Conservation (phyloP, 2,329 filamentous ascomycete species). For the Xylariales sp. region DNA sequence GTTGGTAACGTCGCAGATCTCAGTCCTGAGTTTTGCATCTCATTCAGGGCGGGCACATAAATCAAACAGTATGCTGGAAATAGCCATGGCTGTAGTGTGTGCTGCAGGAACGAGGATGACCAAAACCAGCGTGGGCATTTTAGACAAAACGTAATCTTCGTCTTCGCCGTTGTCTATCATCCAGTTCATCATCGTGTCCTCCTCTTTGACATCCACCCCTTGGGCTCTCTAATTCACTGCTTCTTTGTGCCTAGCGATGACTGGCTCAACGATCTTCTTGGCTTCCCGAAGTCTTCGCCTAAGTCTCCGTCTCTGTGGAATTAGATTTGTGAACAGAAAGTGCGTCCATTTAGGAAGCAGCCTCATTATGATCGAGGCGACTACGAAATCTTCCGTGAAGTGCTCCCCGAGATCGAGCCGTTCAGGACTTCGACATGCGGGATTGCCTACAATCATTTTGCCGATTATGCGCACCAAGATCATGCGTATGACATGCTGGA, state of each 20-base stretch:
- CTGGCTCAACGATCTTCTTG: not conserved
- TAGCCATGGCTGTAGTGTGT: constrained; percentile 8
- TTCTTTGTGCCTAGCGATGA: constrained; percentile 1
- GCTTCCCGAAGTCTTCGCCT: not conserved
- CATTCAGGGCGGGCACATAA: constrained; percentile 4
- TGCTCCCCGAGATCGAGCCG: constrained; percentile 3
- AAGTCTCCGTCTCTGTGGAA: constrained; percentile 7
- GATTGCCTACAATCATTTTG: constrained; percentile 6
- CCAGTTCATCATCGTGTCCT: constrained; percentile 4
- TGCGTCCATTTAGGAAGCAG: constrained; percentile 4
- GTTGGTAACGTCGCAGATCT: not conserved
- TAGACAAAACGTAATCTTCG: constrained; percentile 2
- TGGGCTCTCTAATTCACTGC: not conserved
- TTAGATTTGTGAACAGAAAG: constrained; percentile 4
- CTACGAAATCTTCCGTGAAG: constrained; percentile 6
- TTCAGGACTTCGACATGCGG: constrained; percentile 2
- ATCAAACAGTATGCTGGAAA: constrained; percentile 6
- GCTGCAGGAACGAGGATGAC: constrained; percentile 6
- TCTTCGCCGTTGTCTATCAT: constrained; percentile 4
- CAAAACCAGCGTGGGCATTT: not conserved
- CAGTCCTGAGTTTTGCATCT: not conserved
- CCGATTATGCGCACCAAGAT: constrained; percentile 5
- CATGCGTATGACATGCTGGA: constrained; percentile 3
- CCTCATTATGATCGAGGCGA: constrained; percentile 6
- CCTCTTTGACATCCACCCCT: not conserved